Base-by-base conservation (phyloP, 140 eudicot genomes). In the Artemisia princeps region DNA sequence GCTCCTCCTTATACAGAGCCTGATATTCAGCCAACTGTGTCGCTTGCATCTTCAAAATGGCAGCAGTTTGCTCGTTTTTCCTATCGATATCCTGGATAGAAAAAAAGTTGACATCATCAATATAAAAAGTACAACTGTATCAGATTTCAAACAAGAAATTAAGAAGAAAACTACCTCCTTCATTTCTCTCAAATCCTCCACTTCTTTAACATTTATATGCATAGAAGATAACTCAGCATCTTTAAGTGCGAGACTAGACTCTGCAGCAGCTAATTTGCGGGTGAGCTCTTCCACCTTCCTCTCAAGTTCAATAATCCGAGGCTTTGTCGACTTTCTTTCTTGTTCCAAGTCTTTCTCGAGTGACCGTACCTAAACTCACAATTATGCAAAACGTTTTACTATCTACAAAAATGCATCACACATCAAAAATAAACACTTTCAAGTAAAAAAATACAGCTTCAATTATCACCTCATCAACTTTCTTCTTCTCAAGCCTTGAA, bases 1-100 rank as follows among this genome's bases (percentile, higher is more conserved):
- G 79, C 42, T 94, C 99, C 75, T 94, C 99, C 76, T 84, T 88
- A 62, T 94, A 88, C 53, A 94, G 95, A 14, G 86, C 81, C 75
- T 88, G 88, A 67, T 82, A 83, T 72, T 94, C 99, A 10, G 96
- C 88, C 81, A 94, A 60, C 46, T 94, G 99, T 50, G 88, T 65
- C 26, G 86, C 95, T 88, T 94, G 99, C 96, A 86, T 88, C 73
- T 94, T 88, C 69, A 94, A 78, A 55, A 94, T 88, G 7, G 87
- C 80, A 60, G 99, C 99, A 8, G 99, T 94, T 88, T 94, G 99
- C 81, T 82, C 95, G 71, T 94, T 94, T 72, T 86, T 94, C 76
- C 99, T 77, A 67, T 94, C 99, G 62, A 94, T 88, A 74, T 94
- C 99, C 99, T 94, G 49, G 17, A 66, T 7, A 12, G 56, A 68